A percentile compares a stretch with the other conserved stretches of the same genome.
Evolutionary conservation across 768 basidiomycete genomes (phyloP).

Genomic region (Daedaleopsis sinensis): DNA sequence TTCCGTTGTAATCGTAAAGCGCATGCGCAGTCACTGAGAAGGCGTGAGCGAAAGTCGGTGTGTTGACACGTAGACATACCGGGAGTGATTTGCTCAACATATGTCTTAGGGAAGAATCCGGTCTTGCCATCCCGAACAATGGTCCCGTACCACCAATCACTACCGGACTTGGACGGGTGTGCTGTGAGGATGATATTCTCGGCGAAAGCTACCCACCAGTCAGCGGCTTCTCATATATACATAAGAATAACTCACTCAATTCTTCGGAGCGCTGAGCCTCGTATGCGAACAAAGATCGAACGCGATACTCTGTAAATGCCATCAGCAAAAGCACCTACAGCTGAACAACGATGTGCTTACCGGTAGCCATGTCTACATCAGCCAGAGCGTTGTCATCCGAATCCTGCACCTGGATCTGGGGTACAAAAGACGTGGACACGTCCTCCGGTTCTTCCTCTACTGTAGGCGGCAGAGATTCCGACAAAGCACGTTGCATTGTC

Average conservation of each 20-base stretch:
- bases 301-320: conserved; percentile 61
- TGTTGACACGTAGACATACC: conserved; percentile 46
- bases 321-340: conserved; percentile 9
- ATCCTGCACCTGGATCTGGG: conserved; percentile 58
- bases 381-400: conserved; percentile 55
- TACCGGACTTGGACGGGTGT: conserved; percentile 82
- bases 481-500: conserved; percentile 34
- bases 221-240: conserved; percentile 2
- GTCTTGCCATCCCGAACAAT: conserved; percentile 61
- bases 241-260: conserved; percentile 59
- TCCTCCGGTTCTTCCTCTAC: conserved; percentile 66
- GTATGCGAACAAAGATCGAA: conserved; percentile 83
- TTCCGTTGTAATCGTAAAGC: conserved; percentile 74
- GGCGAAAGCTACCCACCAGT: conserved; percentile 59
- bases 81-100: conserved; percentile 72
- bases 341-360: conserved; percentile 42
- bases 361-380: conserved; percentile 68
- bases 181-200: conserved; percentile 79
- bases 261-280: conserved; percentile 88
- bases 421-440: conserved; percentile 36
- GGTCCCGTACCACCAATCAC: conserved; percentile 95
- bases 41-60: conserved; percentile 10
- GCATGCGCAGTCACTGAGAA: conserved; percentile 70
- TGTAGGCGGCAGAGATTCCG: conserved; percentile 50
- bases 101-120: conserved; percentile 91